A percentile compares a stretch with the other conserved stretches of the same genome.
phyloP scores from a whole-genome alignment of 1,139 yeast genomes.

The Entelexis paramagnoliae region DNA sequence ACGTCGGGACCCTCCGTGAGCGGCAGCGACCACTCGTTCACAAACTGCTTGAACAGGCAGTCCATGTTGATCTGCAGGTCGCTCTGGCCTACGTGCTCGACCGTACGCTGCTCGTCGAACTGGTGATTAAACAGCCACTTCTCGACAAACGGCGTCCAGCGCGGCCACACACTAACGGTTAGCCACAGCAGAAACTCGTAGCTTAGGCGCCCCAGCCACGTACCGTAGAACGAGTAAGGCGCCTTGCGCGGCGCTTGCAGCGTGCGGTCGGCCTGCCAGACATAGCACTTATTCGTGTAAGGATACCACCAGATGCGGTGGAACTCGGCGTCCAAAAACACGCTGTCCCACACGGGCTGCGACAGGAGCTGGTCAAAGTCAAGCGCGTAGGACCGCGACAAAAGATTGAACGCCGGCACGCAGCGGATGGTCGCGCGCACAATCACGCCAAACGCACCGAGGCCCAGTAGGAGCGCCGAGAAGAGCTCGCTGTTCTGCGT shows the following conservation, averaged over 20 bases:
- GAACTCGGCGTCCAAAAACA: conserved; percentile 88
- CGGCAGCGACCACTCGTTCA: conserved; percentile 95
- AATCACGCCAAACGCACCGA: conserved; percentile 87
- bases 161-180: conserved; percentile 61
- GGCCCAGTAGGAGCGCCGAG: conserved; percentile 72
- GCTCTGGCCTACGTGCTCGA: conserved; percentile 47
- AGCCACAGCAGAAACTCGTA: conserved; percentile 73
- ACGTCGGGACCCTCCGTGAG: conserved; percentile 64
- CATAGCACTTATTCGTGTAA: conserved; percentile 68
- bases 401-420: conserved; percentile 73
- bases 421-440: conserved; percentile 80
- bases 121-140: conserved; percentile 74
- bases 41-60: conserved; percentile 87
- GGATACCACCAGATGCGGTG: conserved; percentile 98
- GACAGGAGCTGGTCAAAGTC: conserved; percentile 59
- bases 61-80: conserved; percentile 72
- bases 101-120: conserved; percentile 48
- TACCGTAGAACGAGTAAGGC: conserved; percentile 76
- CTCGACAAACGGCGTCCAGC: conserved; percentile 75
- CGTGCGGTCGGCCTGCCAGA: conserved; percentile 79
- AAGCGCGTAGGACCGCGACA: conserved; percentile 72
- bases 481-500: conserved; percentile 58
- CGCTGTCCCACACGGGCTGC: conserved; percentile 43
- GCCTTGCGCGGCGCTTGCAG: conserved; percentile 56
- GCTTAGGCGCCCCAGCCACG: conserved; percentile 61